phyloP scores from a whole-genome alignment of 164 flowering plant species.

The Pachysandra terminalis region DNA sequence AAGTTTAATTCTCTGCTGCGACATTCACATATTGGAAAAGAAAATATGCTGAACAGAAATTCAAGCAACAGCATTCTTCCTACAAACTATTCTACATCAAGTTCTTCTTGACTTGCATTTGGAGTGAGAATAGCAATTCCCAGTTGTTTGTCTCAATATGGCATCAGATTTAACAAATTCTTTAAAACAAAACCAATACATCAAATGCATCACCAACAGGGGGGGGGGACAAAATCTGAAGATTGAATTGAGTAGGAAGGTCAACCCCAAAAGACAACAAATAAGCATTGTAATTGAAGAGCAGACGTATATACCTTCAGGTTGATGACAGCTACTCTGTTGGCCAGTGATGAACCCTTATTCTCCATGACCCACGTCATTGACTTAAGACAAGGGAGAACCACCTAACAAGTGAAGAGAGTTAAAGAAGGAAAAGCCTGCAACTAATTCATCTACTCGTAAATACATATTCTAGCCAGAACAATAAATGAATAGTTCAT shows the following conservation, averaged over 20 bases:
- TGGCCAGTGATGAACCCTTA: conserved; percentile 46
- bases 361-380: conserved; percentile 93
- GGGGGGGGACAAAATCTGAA: background rate
- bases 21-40: too few relatives aligned
- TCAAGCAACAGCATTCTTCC: too few relatives aligned
- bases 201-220: background rate
- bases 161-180: background rate
- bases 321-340: conserved; percentile 70
- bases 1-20: too few relatives aligned
- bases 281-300: background rate
- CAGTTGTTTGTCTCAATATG: background rate
- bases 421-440: too few relatives aligned
- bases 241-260: background rate
- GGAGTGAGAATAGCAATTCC: background rate
- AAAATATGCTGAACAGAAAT: too few relatives aligned
- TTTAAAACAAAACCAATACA: background rate
- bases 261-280: background rate
- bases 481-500: too few relatives aligned
- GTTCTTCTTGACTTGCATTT: background rate
- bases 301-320: conserved; percentile 47
- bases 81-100: too few relatives aligned
- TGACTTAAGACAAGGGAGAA: conserved; percentile 80
- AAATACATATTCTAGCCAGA: conserved; percentile 2
- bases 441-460: background rate
- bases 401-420: conserved; percentile 31